Evolutionary conservation across 805 yeast species (phyloP).

Genomic region (Wickerhamiella musiphila): DNA sequence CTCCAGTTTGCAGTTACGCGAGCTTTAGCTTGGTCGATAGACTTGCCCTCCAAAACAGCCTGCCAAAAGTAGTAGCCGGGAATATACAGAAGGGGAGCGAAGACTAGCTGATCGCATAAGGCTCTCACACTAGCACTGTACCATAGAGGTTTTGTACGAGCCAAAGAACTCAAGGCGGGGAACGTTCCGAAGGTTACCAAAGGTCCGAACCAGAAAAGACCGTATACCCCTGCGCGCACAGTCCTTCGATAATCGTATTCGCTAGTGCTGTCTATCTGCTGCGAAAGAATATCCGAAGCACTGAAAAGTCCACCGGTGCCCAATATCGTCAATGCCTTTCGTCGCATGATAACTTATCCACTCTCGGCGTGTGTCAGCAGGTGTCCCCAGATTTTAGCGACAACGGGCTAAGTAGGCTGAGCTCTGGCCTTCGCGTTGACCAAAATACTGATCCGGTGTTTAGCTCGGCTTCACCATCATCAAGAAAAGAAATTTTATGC

Average conservation of each 20-base stretch:
- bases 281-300: conserved; percentile 62
- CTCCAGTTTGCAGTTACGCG: conserved; percentile 26
- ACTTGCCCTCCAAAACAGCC: conserved; percentile 45
- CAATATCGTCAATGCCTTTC: too few species aligned
- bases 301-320: conserved; percentile 32
- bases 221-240: conserved; percentile 47
- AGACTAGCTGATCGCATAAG: conserved; percentile 49
- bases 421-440: too few species aligned
- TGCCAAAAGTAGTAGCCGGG: conserved; percentile 55
- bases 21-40: conserved; percentile 24
- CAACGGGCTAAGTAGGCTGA: too few species aligned
- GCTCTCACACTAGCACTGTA: conserved; percentile 33
- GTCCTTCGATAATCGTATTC: conserved; percentile 39
- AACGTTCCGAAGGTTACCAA: conserved; percentile 54
- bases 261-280: conserved; percentile 26
- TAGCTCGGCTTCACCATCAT: too few species aligned
- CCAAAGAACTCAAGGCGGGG: conserved; percentile 30
- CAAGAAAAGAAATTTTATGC: too few species aligned
- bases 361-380: too few species aligned
- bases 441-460: too few species aligned
- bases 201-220: conserved; percentile 59
- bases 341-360: too few species aligned
- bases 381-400: too few species aligned
- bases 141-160: conserved; percentile 14
- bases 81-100: conserved; percentile 57